phyloP scores from a whole-genome alignment of 192 early-diverging fungal species.

The Backusella parvicylindrica region DNA sequence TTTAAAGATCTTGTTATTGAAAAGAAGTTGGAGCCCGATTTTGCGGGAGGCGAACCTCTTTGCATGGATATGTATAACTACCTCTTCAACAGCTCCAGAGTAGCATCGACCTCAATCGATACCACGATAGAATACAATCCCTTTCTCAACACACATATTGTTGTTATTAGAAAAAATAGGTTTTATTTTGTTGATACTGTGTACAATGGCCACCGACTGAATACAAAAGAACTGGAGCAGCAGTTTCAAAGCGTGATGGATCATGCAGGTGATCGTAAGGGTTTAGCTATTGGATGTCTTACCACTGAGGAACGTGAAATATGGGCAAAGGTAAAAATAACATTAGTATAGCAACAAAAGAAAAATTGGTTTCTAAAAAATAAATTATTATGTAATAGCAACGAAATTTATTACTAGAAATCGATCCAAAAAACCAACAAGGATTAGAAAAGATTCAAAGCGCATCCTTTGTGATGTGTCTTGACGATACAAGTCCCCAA shows the following conservation, averaged over 20 bases:
- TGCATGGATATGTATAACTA: conserved; percentile 90
- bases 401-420: conserved; percentile 60
- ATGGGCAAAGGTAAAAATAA: conserved; percentile 81
- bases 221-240: conserved; percentile 77
- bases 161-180: conserved; percentile 86
- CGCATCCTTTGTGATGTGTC: conserved; percentile 82
- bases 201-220: conserved; percentile 74
- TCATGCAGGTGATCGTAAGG: conserved; percentile 61
- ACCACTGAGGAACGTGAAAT: conserved; percentile 92
- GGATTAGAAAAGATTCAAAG: conserved; percentile 81
- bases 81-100: conserved; percentile 94
- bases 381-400: conserved; percentile 14
- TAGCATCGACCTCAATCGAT: conserved; percentile 84
- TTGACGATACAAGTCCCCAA: conserved; percentile 84
- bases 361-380: too few species aligned
- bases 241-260: conserved; percentile 69
- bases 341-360: too few species aligned
- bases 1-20: conserved; percentile 78
- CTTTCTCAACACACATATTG: conserved; percentile 71
- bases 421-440: conserved; percentile 64
- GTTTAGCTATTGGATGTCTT: conserved; percentile 77
- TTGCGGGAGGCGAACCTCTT: conserved; percentile 68
- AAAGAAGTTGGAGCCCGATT: conserved; percentile 77
- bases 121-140: conserved; percentile 70
- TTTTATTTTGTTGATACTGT: conserved; percentile 78